phyloP scores from a whole-genome alignment of 768 basidiomycete genomes.

The Phaffia australis region DNA sequence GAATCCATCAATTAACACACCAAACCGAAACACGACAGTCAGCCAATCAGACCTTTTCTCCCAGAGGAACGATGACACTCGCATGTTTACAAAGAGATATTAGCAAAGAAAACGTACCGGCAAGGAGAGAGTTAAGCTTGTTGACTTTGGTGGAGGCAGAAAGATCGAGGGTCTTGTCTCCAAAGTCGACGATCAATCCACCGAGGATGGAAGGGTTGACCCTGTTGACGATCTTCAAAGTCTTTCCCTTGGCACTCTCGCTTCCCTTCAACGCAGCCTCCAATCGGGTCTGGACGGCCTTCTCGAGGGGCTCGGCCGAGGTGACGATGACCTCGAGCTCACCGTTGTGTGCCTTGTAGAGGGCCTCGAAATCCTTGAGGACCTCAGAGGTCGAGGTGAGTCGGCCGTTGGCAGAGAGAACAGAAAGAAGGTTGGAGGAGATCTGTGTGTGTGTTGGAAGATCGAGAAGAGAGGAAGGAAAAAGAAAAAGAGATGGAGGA shows the following conservation, averaged over 20 bases:
- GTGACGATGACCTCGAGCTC: slow-evolving; percentile 89
- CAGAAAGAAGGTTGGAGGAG: slow-evolving; percentile 79
- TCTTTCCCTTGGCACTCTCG: slow-evolving; percentile 77
- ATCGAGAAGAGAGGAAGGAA: background rate
- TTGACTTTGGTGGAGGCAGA: slow-evolving; percentile 88
- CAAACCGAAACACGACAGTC: too few relatives aligned
- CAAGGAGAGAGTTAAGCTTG: slow-evolving; percentile 79
- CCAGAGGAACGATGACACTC: too few relatives aligned
- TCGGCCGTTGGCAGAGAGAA: slow-evolving; percentile 88
- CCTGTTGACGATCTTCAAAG: slow-evolving; percentile 83
- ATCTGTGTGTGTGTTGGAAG: slow-evolving; percentile 35
- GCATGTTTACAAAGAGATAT: too few relatives aligned
- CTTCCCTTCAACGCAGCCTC: slow-evolving; percentile 79
- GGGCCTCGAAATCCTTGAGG: slow-evolving; percentile 80
- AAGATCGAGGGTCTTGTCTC: slow-evolving; percentile 95
- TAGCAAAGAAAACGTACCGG: slow-evolving; percentile 48
- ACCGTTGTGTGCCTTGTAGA: slow-evolving; percentile 79
- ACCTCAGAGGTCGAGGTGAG: slow-evolving; percentile 72
- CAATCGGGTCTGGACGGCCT: slow-evolving; percentile 61
- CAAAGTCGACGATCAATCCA: slow-evolving; percentile 89
- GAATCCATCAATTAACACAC: too few relatives aligned
- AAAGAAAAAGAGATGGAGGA: background rate
- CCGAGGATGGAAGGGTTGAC: slow-evolving; percentile 87
- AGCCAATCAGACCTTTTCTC: too few relatives aligned
- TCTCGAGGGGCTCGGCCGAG: slow-evolving; percentile 68